Evolutionary conservation across 176 grass and related monocot species (phyloP), one percentile per base, ranked within the genome.

Genomic region (Aechmea fasciata): DNA sequence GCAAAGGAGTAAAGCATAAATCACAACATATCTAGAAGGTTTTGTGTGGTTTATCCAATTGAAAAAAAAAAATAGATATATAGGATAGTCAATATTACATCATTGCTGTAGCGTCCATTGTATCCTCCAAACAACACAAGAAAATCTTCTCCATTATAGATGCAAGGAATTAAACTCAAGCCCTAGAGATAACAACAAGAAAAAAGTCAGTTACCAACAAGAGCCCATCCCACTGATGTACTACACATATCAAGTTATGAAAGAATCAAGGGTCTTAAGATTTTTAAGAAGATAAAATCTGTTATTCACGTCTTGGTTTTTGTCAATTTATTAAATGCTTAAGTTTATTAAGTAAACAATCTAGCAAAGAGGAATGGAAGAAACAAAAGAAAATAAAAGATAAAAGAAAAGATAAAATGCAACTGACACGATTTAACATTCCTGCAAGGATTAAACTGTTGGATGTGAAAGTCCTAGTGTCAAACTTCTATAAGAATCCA

Each of bases 81-180:
- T 77, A 6, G 49, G 15, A 22, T 68, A 57, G 80, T 79, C 65
- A 57, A 61, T 26, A 26, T 81, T 81, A 97, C 94, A 84, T 93
- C 90, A 25, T 93, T 94, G 81, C 70, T 99, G 77, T 99, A 99
- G 47, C 81, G 80, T 48, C 95, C 95, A 80, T 94, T 99, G 71
- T 99, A 99, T 82, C 95, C 95, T 80, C 95, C 94, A 81, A 99
- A 99, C 23, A 90, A 93, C 64, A 99, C 79, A 64, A 99, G 90
- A 81, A 87, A 99, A 80, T 90, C 87, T 73, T 94, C 85, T 71
- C 87, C 77, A n/a, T 70, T 88, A 71, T 93, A 88, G 19, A 84
- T 88, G 72, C 80, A 86, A 71, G 71, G 68, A 48, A 94, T 78
- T 76, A 94, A 84, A 73, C 87, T 99, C 82, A 99, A 70, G 69